A percentile compares a stretch with the other conserved stretches of the same genome.
Evolutionary conservation across 2,329 filamentous ascomycete species (phyloP).

Genomic region (Trichoderma pleuroti): DNA sequence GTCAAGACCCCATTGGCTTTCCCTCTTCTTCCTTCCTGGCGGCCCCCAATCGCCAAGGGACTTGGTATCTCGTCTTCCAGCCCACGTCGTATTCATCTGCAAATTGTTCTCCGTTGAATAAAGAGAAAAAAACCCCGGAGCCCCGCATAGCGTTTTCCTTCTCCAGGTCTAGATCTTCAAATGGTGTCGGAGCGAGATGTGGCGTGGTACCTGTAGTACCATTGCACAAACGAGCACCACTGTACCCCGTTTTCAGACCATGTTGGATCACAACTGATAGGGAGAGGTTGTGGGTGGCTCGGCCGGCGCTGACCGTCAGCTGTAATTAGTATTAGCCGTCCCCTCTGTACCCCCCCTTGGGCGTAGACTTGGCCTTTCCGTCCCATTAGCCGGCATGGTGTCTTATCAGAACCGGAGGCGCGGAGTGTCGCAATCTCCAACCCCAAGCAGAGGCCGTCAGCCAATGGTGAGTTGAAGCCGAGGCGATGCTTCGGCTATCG

Average conservation of each 20-base stretch:
- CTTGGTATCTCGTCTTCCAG: background rate
- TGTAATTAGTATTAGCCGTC: constrained; percentile 5
- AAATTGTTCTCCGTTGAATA: background rate
- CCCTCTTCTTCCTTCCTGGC: background rate
- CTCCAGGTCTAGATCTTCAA: background rate
- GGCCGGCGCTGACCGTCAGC: constrained; percentile 13
- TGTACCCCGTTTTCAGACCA: background rate
- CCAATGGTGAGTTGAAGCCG: background rate
- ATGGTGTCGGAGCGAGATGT: background rate
- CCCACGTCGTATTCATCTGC: background rate
- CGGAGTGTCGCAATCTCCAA: background rate
- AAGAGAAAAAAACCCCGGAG: background rate
- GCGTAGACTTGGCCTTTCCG: background rate
- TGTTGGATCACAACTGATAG: constrained; percentile 3
- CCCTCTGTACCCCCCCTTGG: constrained; percentile 6
- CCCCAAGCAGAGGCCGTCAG: background rate
- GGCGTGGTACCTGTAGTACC: background rate
- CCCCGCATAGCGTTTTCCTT: constrained; percentile 1
- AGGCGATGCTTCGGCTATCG: constrained; percentile 16
- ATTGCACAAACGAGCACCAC: background rate
- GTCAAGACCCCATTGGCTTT: background rate
- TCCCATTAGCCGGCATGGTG: constrained; percentile 8
- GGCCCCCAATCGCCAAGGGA: background rate
- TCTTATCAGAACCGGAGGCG: constrained; percentile 6
- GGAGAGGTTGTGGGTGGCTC: background rate